Conservation (phyloP, 106 monocot species). For the Dioscorea alata region DNA sequence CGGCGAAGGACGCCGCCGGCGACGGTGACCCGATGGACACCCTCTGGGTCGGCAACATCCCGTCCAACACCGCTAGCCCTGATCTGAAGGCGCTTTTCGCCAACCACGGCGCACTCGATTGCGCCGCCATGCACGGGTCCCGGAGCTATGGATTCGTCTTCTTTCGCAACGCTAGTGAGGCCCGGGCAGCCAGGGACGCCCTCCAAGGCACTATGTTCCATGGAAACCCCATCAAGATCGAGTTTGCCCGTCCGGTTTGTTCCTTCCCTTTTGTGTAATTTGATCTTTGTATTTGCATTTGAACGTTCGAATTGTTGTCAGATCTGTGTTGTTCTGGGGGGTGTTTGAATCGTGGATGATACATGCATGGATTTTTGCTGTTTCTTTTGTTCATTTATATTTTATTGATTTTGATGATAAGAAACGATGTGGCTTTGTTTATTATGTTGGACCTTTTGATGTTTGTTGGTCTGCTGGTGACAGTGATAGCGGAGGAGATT, state of each 20-base stretch:
- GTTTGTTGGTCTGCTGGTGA: no score
- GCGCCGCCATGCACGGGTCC: constrained; percentile 37
- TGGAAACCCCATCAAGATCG: constrained; percentile 41
- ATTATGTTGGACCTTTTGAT: no score
- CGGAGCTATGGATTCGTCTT: constrained; percentile 75
- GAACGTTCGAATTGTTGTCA: no score
- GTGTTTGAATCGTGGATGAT: no score
- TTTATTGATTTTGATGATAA: no score
- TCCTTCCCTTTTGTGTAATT: constrained; percentile 4
- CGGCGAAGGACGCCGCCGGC: neutral
- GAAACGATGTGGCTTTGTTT: no score
- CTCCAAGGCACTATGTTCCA: constrained; percentile 43
- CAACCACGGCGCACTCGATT: constrained; percentile 56
- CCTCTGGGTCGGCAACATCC: constrained; percentile 80
- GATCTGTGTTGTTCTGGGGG: no score
- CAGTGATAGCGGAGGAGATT: no score
- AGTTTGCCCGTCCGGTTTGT: constrained; percentile 80
- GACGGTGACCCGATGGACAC: constrained; percentile 23
- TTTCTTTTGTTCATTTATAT: no score
- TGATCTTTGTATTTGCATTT: neutral
- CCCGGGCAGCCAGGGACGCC: constrained; percentile 52
- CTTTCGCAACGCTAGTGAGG: constrained; percentile 48
- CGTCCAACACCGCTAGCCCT: constrained; percentile 37
- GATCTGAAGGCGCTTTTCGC: constrained; percentile 62
- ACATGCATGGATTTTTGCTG: no score